Evolutionary conservation across 2,329 filamentous ascomycete genomes (phyloP).

Genomic region (Anthostomella pinea): DNA sequence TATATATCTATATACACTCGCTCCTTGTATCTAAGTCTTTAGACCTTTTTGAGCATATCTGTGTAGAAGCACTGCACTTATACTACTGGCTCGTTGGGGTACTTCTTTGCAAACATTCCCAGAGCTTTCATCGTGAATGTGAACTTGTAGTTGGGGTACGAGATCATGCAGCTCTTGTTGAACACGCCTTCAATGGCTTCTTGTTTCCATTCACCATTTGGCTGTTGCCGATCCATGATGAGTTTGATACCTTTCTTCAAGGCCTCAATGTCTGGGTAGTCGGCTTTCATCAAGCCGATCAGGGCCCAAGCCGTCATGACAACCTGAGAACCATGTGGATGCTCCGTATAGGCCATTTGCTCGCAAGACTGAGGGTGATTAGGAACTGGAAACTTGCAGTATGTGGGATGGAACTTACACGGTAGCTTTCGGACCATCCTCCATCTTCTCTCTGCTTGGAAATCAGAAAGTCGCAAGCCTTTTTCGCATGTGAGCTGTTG

Average conservation of each 20-base stretch:
- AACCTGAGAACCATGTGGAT: conserved; percentile 74
- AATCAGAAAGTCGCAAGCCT: conserved; percentile 82
- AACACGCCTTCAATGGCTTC: conserved; percentile 98
- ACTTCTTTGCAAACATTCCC: conserved; percentile 78
- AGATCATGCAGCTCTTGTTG: conserved; percentile 99
- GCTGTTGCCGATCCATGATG: conserved; percentile 80
- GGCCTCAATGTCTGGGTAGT: conserved; percentile 71
- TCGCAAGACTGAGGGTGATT: conserved; percentile 63
- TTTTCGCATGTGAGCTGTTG: conserved; percentile 67
- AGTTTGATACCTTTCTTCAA: conserved; percentile 73
- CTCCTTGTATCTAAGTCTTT: too few species aligned
- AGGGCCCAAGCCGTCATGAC: conserved; percentile 93
- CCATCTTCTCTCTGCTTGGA: conserved; percentile 84
- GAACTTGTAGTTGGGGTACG: conserved; percentile 98
- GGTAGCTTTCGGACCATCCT: conserved; percentile 95
- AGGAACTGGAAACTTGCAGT: not conserved
- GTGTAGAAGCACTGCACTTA: conserved; percentile 13
- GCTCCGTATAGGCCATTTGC: conserved; percentile 70
- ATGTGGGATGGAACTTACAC: conserved; percentile 48
- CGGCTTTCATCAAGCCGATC: conserved; percentile 77
- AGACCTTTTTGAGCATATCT: too few species aligned
- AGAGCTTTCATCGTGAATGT: conserved; percentile 91
- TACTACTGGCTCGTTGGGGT: conserved; percentile 60
- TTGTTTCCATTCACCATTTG: conserved; percentile 91
- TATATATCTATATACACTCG: too few species aligned